Evolutionary conservation across 371 early-diverging fungal genomes (phyloP).

Genomic region (Lichtheimia corymbifera): DNA sequence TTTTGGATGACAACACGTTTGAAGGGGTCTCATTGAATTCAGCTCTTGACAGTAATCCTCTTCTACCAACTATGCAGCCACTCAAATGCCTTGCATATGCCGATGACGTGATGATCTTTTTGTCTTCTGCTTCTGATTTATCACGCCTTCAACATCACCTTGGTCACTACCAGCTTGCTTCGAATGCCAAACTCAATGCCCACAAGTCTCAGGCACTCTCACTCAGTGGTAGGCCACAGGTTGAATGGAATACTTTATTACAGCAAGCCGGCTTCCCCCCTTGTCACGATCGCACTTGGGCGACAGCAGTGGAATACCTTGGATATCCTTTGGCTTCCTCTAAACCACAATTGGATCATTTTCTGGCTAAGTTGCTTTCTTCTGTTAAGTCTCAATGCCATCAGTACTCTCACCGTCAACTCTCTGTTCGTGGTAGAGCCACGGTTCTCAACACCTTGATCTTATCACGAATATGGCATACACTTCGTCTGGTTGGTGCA

Average conservation of each 20-base stretch:
- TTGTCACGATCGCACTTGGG: too few species aligned
- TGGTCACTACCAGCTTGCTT: neutral
- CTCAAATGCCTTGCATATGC: slow-evolving; percentile 13
- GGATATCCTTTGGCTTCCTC: too few species aligned
- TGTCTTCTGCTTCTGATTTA: neutral
- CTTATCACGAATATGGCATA: too few species aligned
- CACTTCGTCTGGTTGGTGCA: too few species aligned
- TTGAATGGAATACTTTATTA: neutral
- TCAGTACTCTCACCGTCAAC: too few species aligned
- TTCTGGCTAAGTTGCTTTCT: too few species aligned
- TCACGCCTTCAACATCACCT: neutral
- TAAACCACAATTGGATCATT: too few species aligned
- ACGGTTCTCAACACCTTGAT: too few species aligned
- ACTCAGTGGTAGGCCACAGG: slow-evolving; percentile 1
- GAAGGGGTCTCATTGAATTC: neutral
- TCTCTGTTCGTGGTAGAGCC: too few species aligned
- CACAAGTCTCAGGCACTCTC: slow-evolving; percentile 5
- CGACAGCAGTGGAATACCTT: too few species aligned
- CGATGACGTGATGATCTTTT: slow-evolving; percentile 11
- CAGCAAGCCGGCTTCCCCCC: neutral
- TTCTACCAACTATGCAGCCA: neutral
- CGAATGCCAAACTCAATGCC: slow-evolving; percentile 10
- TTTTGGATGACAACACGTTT: neutral
- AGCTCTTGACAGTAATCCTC: neutral
- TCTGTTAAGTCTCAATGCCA: too few species aligned